phyloP scores from a whole-genome alignment of 2,329 filamentous ascomycete species.

The Pyricularia pennisetigena region DNA sequence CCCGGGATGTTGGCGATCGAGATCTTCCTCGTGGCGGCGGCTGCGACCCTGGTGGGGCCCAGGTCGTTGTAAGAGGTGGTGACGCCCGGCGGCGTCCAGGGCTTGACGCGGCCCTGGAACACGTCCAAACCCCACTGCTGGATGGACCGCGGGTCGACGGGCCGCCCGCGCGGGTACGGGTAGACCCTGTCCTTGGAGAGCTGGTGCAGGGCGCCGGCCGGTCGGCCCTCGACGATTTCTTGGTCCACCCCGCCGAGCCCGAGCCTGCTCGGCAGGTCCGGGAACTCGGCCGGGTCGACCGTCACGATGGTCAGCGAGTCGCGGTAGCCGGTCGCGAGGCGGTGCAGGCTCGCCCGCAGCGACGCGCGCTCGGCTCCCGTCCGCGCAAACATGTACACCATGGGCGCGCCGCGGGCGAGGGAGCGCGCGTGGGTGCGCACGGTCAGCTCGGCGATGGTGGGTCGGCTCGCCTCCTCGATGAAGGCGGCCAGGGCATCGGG shows the following conservation, averaged over 20 bases:
- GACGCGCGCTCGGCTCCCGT: conserved; percentile 18
- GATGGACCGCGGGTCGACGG: conserved; percentile 17
- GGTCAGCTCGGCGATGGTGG: conserved; percentile 22
- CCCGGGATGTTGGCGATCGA: conserved; percentile 7
- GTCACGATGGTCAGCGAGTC: conserved; percentile 22
- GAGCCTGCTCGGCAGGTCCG: conserved; percentile 19
- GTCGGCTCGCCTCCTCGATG: conserved; percentile 16
- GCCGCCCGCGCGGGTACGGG: conserved; percentile 19
- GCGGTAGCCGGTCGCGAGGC: conserved; percentile 22
- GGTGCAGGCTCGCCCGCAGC: conserved; percentile 17
- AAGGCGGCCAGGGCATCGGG: conserved; percentile 16
- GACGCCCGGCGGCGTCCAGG: conserved; percentile 21
- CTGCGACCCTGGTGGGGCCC: conserved; percentile 14
- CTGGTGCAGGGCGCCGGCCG: conserved; percentile 23
- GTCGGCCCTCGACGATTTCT: conserved; percentile 7
- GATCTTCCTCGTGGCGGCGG: conserved; percentile 5
- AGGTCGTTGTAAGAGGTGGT: conserved; percentile 14
- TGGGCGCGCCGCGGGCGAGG: conserved; percentile 24
- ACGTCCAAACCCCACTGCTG: conserved; percentile 26
- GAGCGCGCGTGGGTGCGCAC: conserved; percentile 21
- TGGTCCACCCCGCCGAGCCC: conserved; percentile 16
- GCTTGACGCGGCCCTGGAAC: conserved; percentile 23
- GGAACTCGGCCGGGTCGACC: conserved; percentile 25
- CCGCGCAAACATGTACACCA: conserved; percentile 25
- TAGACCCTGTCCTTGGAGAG: conserved; percentile 23